A percentile compares a stretch with the other conserved stretches of the same genome.
Conservation (phyloP, 139 green algal species). For the Haematococcus lacustris region DNA sequence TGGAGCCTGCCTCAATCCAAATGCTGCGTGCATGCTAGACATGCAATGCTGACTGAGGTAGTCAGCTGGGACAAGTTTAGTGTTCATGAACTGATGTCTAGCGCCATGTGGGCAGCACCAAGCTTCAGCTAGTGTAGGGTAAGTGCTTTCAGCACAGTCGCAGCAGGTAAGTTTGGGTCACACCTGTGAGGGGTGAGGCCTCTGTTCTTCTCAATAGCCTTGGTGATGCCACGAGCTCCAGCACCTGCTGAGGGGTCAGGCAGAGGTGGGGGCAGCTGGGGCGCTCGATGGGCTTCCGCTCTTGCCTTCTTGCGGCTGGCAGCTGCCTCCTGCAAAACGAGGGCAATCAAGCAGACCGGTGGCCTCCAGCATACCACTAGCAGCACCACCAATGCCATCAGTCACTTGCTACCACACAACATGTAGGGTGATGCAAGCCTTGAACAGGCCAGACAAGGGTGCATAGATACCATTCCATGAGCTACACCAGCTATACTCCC, state of each 20-base stretch:
- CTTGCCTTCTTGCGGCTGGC: constrained; percentile 35
- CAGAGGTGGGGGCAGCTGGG: constrained; percentile 42
- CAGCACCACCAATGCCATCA: too few relatives aligned
- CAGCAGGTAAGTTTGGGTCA: not conserved
- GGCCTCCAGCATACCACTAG: not conserved
- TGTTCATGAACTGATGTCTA: not conserved
- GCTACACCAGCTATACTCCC: not conserved
- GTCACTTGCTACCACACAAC: too few relatives aligned
- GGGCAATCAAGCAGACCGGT: not conserved
- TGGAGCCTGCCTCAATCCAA: too few relatives aligned
- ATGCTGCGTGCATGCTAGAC: too few relatives aligned
- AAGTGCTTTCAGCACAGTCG: not conserved
- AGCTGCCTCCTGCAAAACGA: constrained; percentile 14
- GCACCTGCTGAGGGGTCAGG: constrained; percentile 31
- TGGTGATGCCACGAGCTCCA: constrained; percentile 51
- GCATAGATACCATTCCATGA: not conserved
- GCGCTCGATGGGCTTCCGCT: constrained; percentile 23
- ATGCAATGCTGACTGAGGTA: too few relatives aligned
- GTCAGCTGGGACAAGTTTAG: not conserved
- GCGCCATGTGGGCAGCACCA: too few relatives aligned
- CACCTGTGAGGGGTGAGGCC: constrained; percentile 89
- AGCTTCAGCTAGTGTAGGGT: not conserved
- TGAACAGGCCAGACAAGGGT: constrained; percentile 2
- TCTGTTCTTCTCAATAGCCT: constrained; percentile 90
- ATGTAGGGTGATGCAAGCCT: not conserved